Conservation (phyloP, 495 filamentous ascomycete species). For the Hyaloscypha variabilis region DNA sequence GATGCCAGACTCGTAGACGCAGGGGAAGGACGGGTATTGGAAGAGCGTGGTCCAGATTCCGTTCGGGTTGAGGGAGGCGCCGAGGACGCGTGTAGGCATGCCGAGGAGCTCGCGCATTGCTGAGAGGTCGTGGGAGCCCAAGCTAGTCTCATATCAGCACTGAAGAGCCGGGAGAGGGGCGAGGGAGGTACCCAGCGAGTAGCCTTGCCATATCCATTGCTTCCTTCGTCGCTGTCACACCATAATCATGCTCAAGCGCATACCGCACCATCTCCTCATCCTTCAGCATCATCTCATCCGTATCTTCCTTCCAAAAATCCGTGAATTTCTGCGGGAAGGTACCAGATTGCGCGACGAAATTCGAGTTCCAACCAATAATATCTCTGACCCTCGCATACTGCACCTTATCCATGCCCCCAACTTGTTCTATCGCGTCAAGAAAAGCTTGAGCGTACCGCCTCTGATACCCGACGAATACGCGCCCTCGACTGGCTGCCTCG, state of each 20-base stretch:
- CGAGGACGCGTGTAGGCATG: constrained; percentile 30
- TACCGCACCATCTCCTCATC: constrained; percentile 10
- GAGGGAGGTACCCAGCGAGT: constrained; percentile 36
- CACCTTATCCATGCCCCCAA: constrained; percentile 9
- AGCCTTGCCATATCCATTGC: constrained; percentile 39
- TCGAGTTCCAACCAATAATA: constrained; percentile 51
- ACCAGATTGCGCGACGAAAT: constrained; percentile 48
- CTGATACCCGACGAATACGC: constrained; percentile 56
- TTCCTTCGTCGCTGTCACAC: constrained; percentile 28
- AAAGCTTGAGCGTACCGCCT: constrained; percentile 55
- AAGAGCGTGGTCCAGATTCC: constrained; percentile 12
- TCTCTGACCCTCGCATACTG: constrained; percentile 39
- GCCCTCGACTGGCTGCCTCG: constrained; percentile 30
- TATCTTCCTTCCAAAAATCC: constrained; percentile 27
- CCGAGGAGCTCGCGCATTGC: constrained; percentile 59
- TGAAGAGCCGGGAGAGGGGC: neutral
- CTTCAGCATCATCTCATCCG: neutral
- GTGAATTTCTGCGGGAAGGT: constrained; percentile 44
- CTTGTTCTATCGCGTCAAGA: constrained; percentile 39
- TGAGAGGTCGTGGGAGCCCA: constrained; percentile 57
- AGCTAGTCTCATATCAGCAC: constrained; percentile 1
- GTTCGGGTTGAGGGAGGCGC: neutral
- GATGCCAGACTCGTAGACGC: constrained; percentile 57
- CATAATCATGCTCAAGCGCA: constrained; percentile 14
- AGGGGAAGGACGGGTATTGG: constrained; percentile 39